Base-by-base conservation (phyloP, 805 yeast species). In the Candida golubevii region DNA sequence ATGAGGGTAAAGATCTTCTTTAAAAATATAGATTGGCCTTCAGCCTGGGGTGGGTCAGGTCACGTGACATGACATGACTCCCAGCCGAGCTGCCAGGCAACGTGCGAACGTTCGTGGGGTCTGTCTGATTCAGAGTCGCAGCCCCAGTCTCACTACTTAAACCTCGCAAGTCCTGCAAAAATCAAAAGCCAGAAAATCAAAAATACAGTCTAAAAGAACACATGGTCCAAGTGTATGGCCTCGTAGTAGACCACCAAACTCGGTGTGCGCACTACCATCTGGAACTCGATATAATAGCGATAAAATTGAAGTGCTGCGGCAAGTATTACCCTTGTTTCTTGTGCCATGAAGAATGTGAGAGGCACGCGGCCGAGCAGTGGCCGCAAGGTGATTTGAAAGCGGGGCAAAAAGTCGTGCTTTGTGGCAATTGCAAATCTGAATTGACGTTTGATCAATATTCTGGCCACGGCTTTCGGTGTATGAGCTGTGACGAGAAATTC, bases 191-290 rank as follows among this genome's bases (percentile, higher is more conserved):
- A 18, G 5, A 3, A 18, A 3, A 18, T 18, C 23, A 18, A 18
- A 3, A 18, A 18, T n/a, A 18, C 23, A 18, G 23, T 18, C 23
- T 3, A 18, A 18, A 18, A 18, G 23, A 18, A 10, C 15, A 13
- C 11, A 41, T 41, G 51, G 33, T 35, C 7, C 10, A 14, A 1
- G 51, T 53, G 6, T 36, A 41, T 11, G 60, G 60, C 6, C 43
- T 42, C 4, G 23, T 45, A 6, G 56, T 60, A 3, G 75, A 70
- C 50, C 23, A 38, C 8, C 44, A 63, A 23, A 70, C 75, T 4
- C 47, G 75, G 18, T 71, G 75, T 40, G 31, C 38, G 7, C 75
- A 71, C 58, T 70, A 69, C 50, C 62, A 66, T 40, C 47, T 59
- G 35, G 40, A 33, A 4, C 54, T 65, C 2, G 75, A 71, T 49